These are phyloP conservation scores for Camelina neglecta DNA, from an alignment of 345 rosid genomes.

Conservation along the genomic window DNA sequence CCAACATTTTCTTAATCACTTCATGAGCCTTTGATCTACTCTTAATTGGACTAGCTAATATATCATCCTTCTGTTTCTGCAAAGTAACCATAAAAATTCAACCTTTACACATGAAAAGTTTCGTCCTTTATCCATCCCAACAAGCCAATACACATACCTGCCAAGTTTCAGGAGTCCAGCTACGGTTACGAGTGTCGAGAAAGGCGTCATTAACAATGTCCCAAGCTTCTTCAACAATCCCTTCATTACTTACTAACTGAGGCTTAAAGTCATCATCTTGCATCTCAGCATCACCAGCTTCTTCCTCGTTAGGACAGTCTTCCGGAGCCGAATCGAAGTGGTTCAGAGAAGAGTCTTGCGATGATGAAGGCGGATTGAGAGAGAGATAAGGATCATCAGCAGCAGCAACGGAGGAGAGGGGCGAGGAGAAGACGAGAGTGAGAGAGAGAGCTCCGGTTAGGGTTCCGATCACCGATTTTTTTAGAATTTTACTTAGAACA, in stretches of 20 bases:
- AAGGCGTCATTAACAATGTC: slow-evolving; percentile 80
- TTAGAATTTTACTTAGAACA: slow-evolving; percentile 22
- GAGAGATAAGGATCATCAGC: slow-evolving; percentile 48
- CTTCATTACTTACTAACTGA: slow-evolving; percentile 58
- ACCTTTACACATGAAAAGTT: slow-evolving; percentile 22
- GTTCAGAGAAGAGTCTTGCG: slow-evolving; percentile 38
- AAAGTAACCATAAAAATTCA: slow-evolving; percentile 9
- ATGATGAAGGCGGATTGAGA: slow-evolving; percentile 31
- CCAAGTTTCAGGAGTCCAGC: slow-evolving; percentile 80
- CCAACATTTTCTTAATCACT: slow-evolving; percentile 75
- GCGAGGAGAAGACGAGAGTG: slow-evolving; percentile 62
- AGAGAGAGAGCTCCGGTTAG: slow-evolving; percentile 65
- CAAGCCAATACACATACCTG: slow-evolving; percentile 47
- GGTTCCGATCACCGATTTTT: slow-evolving; percentile 51
- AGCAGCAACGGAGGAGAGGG: slow-evolving; percentile 51
- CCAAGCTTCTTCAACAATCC: slow-evolving; percentile 94
- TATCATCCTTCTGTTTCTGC: slow-evolving; percentile 72
- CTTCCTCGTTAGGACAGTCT: slow-evolving; percentile 60
- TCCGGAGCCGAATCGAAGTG: slow-evolving; percentile 45
- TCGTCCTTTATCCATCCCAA: slow-evolving; percentile 23
- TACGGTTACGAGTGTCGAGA: slow-evolving; percentile 55
- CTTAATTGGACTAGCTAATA: slow-evolving; percentile 60
- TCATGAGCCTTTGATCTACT: slow-evolving; percentile 84
- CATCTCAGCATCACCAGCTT: slow-evolving; percentile 54
- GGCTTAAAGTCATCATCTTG: slow-evolving; percentile 45